Base-by-base conservation (phyloP, 1,284 basidiomycete species). In the Trichosporon ovoides region DNA sequence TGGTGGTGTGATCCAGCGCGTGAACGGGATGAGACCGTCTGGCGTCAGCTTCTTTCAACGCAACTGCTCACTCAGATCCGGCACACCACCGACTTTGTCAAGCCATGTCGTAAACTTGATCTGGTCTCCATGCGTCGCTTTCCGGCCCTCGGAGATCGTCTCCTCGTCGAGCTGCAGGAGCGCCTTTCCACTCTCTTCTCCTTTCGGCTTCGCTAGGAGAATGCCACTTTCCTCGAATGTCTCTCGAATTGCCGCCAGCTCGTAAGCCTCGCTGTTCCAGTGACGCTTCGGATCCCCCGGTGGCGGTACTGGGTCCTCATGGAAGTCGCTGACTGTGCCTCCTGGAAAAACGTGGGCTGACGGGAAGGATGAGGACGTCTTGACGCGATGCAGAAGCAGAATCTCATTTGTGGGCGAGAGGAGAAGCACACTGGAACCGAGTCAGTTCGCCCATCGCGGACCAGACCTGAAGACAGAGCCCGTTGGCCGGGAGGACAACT, bases 161-260 rank as follows among this genome's bases (percentile, higher is more conserved):
- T 33, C 53, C 4, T 31, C 37, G 6, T 55, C 35, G 11, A 59
- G 55, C 16, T 52, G 38, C 16, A 59, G 11, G 22, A 62, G 40
- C 16, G 43, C 48, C 53, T 14, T 12, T 13, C 38, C 12, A 9
- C 7, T 16, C 38, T 51, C 49, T 33, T 22, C 18, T 5, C 48
- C 57, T 24, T 35, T 48, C 35, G 11, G 7, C 28, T 38, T 56
- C 10, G 61, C 57, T 1, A 62, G 58, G 2, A 62, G 56, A 13
- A 62, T 57, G 13, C 61, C 61, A 43, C 61, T 62, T 38, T 62
- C 61, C 58, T 62, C 61, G 28, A 62, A 62, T 19, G 61, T 59
- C 50, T 62, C 61, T 10, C 61, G 58, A n/a, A 62, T 46, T 18
- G 61, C 61, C 3, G 55, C 58, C 1, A 59, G 40, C 18, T 56